A percentile compares a stretch with the other conserved stretches of the same genome.
Evolutionary conservation across 2,329 filamentous ascomycete species (phyloP).

Genomic region (Onygenales sp.): DNA sequence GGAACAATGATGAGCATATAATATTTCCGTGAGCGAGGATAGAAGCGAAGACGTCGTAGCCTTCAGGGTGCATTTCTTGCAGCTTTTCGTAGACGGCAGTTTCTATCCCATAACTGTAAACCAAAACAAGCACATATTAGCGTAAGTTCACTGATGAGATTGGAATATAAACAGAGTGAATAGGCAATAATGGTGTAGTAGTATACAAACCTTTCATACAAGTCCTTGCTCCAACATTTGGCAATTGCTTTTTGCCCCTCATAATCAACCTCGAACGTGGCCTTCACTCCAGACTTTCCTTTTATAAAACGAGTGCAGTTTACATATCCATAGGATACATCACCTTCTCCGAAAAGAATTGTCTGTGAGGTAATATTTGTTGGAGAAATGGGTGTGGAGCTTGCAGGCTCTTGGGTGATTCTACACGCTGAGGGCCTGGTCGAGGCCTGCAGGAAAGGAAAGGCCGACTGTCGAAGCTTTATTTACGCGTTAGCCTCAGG

Average conservation of each 20-base stretch:
- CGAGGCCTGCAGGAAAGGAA: background rate
- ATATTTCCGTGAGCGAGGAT: conserved; percentile 3
- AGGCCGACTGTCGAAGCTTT: background rate
- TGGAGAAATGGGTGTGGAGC: background rate
- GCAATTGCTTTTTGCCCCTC: background rate
- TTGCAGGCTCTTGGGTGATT: background rate
- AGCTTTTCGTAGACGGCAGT: conserved; percentile 5
- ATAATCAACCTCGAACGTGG: background rate
- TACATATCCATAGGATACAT: background rate
- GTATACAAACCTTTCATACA: background rate
- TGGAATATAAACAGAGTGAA: too few relatives aligned
- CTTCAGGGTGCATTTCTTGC: background rate
- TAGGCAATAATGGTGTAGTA: background rate
- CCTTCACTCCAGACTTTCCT: background rate
- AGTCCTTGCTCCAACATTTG: conserved; percentile 5
- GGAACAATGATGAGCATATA: conserved; percentile 4
- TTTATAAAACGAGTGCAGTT: background rate
- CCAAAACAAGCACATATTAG: background rate
- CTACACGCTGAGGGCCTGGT: background rate
- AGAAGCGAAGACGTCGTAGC: conserved; percentile 5
- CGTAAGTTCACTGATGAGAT: background rate
- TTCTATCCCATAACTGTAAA: conserved; percentile 4
- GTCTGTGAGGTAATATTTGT: background rate
- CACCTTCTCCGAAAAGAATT: background rate
- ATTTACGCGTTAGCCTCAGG: background rate